Evolutionary conservation across 371 early-diverging fungal genomes (phyloP), one percentile per base, ranked within the genome.

Genomic region (Chytridiales sp.): DNA sequence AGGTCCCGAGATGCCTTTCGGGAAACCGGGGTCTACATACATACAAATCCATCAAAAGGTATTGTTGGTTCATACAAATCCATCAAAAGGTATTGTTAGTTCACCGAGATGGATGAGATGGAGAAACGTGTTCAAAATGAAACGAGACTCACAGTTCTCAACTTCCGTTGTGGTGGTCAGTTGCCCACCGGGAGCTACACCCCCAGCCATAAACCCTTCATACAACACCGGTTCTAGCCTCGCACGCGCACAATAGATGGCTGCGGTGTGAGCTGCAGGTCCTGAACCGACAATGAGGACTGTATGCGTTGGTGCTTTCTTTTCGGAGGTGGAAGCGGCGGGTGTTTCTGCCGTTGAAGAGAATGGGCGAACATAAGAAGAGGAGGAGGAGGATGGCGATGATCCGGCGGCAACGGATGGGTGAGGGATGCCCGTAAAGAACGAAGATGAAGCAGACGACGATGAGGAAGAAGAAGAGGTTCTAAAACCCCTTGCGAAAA

Each of bases 131-230:
- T 39, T 24, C 44, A 51, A 71, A 34, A 59, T 1, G 21, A 27
- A 55, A 50, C n/a, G 57, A 31, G 86, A 92, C 56, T 88, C 91
- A 73, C 79, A 95, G 83, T 91, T 95, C 72, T 92, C 93, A 21
- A 92, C 91, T 55, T 92, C 94, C 56, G 89, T 93, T 17, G 92
- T 94, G 38, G 91, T 93, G 6, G 94, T 95, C 58, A 91, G 85
- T 79, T 92, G 93, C 21, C 86, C 88, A 63, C 77, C 81, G 3
- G 76, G 70, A 3, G 79, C 79, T 39, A 79, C 63, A 29, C 79
- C 93, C 49, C 91, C 94, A 40, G 95, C 94, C 83, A 95, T 85
- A 83, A 95, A 91, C 52, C 99, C 99, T 73, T 98, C 98, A 71
- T 93, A 96, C 81, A 99, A 79, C 61, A 92, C 81, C 9, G 98